Percentiles rank a stretch among this genome's conserved stretches.
Conservation (phyloP, 78 protist species). For the Protostelium mycophagum region DNA sequence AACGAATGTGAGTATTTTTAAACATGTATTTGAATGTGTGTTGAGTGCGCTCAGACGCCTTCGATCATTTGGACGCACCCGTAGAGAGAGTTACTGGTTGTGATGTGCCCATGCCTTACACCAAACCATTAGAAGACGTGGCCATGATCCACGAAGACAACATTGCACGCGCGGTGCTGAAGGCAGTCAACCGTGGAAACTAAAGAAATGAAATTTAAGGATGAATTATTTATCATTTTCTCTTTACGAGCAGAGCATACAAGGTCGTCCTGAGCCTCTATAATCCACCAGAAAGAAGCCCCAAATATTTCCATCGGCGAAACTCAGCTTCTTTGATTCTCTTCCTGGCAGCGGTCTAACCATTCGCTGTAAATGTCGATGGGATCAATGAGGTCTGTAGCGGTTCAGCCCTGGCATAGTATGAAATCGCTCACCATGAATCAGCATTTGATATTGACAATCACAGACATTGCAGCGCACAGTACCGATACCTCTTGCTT, state of each 20-base stretch:
- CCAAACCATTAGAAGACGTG: conserved; percentile 69
- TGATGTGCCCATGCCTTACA: conserved; percentile 96
- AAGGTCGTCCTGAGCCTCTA: too few relatives aligned
- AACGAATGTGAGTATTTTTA: conserved; percentile 65
- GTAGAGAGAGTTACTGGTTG: conserved; percentile 86
- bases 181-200: conserved; percentile 3
- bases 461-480: background rate
- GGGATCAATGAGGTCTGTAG: background rate
- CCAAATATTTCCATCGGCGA: too few relatives aligned
- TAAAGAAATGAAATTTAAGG: too few relatives aligned
- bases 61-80: conserved; percentile 95
- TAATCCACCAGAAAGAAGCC: too few relatives aligned
- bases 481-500: background rate
- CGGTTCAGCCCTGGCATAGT: background rate
- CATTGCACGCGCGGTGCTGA: conserved; percentile 46
- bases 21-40: background rate
- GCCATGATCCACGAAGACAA: conserved; percentile 67
- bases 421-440: background rate
- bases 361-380: background rate
- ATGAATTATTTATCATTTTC: too few relatives aligned
- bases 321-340: background rate
- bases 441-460: background rate
- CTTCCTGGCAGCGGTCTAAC: background rate
- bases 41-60: conserved; percentile 47
- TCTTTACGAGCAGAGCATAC: too few relatives aligned